Percentiles rank a stretch among this genome's conserved stretches.
Evolutionary conservation across 257 asterid genomes (phyloP).

Genomic region (Paulownia fortunei): DNA sequence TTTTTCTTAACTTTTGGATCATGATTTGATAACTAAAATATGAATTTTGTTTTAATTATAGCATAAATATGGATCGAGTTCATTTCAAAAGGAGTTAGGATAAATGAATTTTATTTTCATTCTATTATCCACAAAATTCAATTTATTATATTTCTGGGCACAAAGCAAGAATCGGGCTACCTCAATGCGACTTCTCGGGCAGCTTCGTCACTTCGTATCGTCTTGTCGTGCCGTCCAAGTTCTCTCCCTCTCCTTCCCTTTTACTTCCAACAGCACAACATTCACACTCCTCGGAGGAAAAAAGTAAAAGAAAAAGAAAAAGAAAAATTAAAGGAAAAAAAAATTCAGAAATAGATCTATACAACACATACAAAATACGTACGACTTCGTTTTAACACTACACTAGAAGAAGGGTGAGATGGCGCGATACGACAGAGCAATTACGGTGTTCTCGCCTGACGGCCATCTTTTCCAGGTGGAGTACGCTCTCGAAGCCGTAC

Average conservation of each 20-base stretch:
- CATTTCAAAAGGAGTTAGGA: too few species aligned
- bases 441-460: slow-evolving; percentile 95
- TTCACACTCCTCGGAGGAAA: too few species aligned
- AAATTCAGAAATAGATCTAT: background rate
- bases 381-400: background rate
- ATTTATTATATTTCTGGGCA: background rate
- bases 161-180: background rate
- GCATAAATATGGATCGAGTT: too few species aligned
- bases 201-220: background rate
- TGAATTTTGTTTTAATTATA: too few species aligned
- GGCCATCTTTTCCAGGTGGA: slow-evolving; percentile 98
- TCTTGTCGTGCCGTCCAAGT: slow-evolving; percentile 25
- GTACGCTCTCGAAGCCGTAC: slow-evolving; percentile 97
- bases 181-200: background rate
- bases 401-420: slow-evolving; percentile 24
- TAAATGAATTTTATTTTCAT: too few species aligned
- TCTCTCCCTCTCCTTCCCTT: background rate
- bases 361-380: too few species aligned
- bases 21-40: too few species aligned
- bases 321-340: too few species aligned
- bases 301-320: background rate
- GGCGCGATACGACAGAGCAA: slow-evolving; percentile 97
- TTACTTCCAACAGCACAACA: background rate
- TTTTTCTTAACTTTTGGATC: too few species aligned
- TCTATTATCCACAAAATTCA: too few species aligned